Percentiles rank a stretch among this genome's conserved stretches.
phyloP scores from a whole-genome alignment of 139 green algal species.

The Micromonas commoda region DNA sequence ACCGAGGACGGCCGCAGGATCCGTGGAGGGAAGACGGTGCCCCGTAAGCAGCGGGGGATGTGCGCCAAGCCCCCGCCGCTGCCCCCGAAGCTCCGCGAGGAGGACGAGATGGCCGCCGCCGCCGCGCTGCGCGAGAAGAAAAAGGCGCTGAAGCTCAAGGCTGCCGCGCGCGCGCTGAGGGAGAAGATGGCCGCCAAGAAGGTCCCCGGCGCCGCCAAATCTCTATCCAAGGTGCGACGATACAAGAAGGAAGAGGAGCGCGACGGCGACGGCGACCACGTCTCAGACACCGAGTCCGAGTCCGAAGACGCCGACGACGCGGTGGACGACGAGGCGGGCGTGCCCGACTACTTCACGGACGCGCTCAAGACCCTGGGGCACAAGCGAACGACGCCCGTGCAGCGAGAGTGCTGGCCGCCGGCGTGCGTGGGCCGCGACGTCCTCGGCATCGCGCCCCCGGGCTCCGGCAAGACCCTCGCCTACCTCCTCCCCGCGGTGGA shows the following conservation, averaged over 20 bases:
- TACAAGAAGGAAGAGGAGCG: not conserved
- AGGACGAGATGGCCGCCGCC: constrained; percentile 2
- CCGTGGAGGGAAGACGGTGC: not conserved
- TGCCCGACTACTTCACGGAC: constrained; percentile 25
- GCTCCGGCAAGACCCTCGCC: constrained; percentile 31
- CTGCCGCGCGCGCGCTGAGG: constrained; percentile 1
- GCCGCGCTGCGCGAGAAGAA: not conserved
- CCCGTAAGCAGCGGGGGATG: not conserved
- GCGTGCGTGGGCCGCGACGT: not conserved
- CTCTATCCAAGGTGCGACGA: not conserved
- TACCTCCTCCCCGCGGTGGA: constrained; percentile 28
- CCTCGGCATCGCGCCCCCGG: constrained; percentile 15
- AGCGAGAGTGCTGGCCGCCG: constrained; percentile 16
- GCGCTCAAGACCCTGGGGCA: constrained; percentile 20
- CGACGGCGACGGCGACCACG: not conserved
- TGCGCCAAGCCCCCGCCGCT: not conserved
- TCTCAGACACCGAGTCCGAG: not conserved
- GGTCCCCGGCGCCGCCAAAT: not conserved
- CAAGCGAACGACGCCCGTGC: constrained; percentile 4
- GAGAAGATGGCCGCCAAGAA: constrained; percentile 14
- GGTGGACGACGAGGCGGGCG: not conserved
- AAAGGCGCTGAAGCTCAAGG: not conserved
- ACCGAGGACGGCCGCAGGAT: not conserved
- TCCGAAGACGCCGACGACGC: not conserved
- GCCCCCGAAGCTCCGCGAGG: constrained; percentile 6